Conservation (phyloP, 208 protist genomes). For the Phytomonas sp. region DNA sequence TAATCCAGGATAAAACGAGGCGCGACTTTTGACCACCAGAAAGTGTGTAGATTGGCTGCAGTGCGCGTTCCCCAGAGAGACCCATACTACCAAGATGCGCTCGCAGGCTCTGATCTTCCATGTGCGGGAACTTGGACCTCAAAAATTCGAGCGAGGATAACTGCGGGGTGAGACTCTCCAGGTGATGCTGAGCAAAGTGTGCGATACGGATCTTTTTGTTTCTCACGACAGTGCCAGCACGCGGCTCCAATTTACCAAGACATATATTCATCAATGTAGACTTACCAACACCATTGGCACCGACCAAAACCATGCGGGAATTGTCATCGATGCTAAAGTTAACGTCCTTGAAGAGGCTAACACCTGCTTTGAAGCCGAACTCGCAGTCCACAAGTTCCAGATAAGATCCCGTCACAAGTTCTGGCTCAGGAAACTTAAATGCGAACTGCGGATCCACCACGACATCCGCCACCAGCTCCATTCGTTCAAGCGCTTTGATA, state of each 20-base stretch:
- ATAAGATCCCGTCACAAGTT: constrained; percentile 65
- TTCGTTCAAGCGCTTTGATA: constrained; percentile 91
- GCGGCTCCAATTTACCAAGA: constrained; percentile 74
- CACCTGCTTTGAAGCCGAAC: constrained; percentile 87
- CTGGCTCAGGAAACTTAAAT: constrained; percentile 89
- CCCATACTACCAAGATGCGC: constrained; percentile 91
- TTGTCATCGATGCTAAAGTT: constrained; percentile 87
- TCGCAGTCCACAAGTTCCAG: constrained; percentile 86
- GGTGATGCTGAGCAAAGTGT: constrained; percentile 92
- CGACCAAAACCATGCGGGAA: constrained; percentile 87
- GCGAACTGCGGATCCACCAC: constrained; percentile 85
- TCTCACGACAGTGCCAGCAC: constrained; percentile 65
- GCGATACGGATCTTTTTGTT: constrained; percentile 85
- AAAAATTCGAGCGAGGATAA: constrained; percentile 90
- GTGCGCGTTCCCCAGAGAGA: constrained; percentile 73
- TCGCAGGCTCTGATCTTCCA: constrained; percentile 77
- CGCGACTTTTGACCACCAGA: constrained; percentile 94
- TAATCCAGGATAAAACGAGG: constrained; percentile 91
- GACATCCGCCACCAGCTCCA: constrained; percentile 83
- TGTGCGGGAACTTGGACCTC: constrained; percentile 70
- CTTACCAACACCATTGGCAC: constrained; percentile 91
- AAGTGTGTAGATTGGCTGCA: constrained; percentile 90
- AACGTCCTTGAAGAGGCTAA: constrained; percentile 85
- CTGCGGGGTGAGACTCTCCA: constrained; percentile 87
- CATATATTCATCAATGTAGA: constrained; percentile 93